phyloP scores from a whole-genome alignment of 2,329 filamentous ascomycete species.

The Didymella exigua region DNA sequence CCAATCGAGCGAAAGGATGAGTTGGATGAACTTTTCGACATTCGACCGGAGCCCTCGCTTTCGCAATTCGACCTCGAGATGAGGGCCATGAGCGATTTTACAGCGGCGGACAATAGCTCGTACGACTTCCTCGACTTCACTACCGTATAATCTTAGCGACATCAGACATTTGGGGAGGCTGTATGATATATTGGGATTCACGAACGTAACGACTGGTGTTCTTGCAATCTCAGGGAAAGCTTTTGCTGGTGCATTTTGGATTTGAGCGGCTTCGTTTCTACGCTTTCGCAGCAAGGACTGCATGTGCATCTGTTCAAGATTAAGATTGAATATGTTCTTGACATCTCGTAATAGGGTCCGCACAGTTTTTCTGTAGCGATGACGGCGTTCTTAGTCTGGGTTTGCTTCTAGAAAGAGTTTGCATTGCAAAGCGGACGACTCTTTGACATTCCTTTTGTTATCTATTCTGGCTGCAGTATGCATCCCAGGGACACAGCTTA shows the following conservation, averaged over 20 bases:
- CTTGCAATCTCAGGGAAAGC: constrained; percentile 12
- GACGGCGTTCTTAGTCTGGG: constrained; percentile 6
- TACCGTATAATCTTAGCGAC: constrained; percentile 26
- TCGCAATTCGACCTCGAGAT: constrained; percentile 49
- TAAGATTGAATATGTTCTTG: constrained; percentile 16
- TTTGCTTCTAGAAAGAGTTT: constrained; percentile 5
- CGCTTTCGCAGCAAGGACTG: constrained; percentile 13
- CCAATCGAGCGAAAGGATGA: constrained; percentile 42
- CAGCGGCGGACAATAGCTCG: constrained; percentile 34
- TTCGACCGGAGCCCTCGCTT: constrained; percentile 38
- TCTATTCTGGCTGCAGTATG: neutral
- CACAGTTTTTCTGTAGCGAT: constrained; percentile 14
- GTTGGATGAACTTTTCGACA: constrained; percentile 43
- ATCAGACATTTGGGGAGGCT: constrained; percentile 18
- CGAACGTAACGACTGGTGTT: constrained; percentile 39
- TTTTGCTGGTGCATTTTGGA: constrained; percentile 8
- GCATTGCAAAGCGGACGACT: neutral
- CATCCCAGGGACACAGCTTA: neutral
- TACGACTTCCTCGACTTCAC: constrained; percentile 47
- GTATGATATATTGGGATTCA: constrained; percentile 39
- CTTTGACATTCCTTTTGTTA: constrained; percentile 11
- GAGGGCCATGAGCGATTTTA: constrained; percentile 46
- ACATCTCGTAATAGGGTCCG: constrained; percentile 10
- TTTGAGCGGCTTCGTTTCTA: constrained; percentile 14
- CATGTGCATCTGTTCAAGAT: constrained; percentile 12